These are phyloP conservation scores for Alloascoidea africana DNA, from an alignment of 805 yeast genomes.

Conservation along the genomic window DNA sequence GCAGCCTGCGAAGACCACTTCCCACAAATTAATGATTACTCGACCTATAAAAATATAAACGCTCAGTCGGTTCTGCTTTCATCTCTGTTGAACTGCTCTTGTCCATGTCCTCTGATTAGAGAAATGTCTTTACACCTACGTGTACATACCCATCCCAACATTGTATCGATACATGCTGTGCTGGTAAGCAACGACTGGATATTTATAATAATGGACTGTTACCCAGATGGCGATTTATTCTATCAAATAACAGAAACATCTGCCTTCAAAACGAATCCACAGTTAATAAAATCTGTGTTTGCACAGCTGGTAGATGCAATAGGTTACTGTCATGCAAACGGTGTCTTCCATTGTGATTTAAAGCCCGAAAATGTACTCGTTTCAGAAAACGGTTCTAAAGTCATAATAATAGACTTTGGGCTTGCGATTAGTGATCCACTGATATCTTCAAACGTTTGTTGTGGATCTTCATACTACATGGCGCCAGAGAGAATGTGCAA, in stretches of 20 bases:
- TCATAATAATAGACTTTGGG: constrained; percentile 79
- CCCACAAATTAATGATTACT: constrained; percentile 14
- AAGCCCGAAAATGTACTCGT: constrained; percentile 90
- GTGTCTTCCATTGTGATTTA: constrained; percentile 86
- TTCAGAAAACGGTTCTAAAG: constrained; percentile 33
- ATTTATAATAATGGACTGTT: constrained; percentile 77
- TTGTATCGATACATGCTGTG: constrained; percentile 62
- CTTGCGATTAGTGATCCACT: constrained; percentile 48
- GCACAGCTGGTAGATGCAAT: constrained; percentile 73
- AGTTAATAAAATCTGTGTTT: constrained; percentile 40
- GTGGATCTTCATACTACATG: constrained; percentile 87
- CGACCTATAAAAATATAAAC: constrained; percentile 10
- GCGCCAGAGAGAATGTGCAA: constrained; percentile 50
- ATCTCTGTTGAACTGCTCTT: constrained; percentile 11
- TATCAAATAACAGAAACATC: constrained; percentile 67
- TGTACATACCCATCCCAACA: constrained; percentile 68
- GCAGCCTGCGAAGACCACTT: too few relatives aligned
- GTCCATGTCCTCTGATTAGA: constrained; percentile 25
- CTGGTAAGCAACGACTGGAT: constrained; percentile 34
- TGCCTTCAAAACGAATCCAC: constrained; percentile 26
- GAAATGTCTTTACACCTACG: constrained; percentile 63
- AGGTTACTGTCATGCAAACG: constrained; percentile 64
- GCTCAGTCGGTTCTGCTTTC: constrained; percentile 15
- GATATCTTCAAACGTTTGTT: constrained; percentile 56
- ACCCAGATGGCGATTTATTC: constrained; percentile 75